Base-by-base conservation (phyloP, 2,329 filamentous ascomycete species). In the Fusarium sp. region DNA sequence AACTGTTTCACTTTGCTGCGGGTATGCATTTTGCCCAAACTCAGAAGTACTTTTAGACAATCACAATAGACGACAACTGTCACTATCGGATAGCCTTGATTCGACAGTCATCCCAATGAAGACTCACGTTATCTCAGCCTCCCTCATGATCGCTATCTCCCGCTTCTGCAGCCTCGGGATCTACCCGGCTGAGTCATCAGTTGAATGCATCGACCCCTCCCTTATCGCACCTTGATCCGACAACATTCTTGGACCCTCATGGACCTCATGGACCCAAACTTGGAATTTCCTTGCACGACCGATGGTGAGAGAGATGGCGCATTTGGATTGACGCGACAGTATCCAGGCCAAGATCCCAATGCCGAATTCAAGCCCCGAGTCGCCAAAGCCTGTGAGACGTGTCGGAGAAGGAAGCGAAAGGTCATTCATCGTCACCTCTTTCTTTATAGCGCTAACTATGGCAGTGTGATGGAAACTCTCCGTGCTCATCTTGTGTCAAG, bases 1-100 rank as follows among this genome's bases (percentile, higher is more conserved):
- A 78, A 56, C 67, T 78, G 20, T 78, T 78, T 31, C 77, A 78
- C 48, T 78, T 78, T 67, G 77, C 76, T 14, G 77, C 77, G 35
- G 76, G 77, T 15, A 78, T 78, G 77, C 74, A 78, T 55, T 78
- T 78, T 69, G 77, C 76, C 0, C 66, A 78, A 52, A 78, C 77
- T 35, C 77, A 78, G 39, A 78, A 78, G 61, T 78, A 78, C 20
- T 78, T 77, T 9, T 75, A 69, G 56, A 39, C 6, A 12, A 69
- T 49, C 4, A 47, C 28, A 52, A 54, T 54, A 54, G 49, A 54
- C n/a, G n/a, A 26, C 24, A 22, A 9, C 31, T 17, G 20, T 12
- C 9, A 31, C 28, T 24, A 12, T 18, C 14, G 7, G 10, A 2
- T 9, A n/a, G 47, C 2, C 5, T 31, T 49, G 26, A 10, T 7